phyloP scores from a whole-genome alignment of 208 protist species.

The Trichomonas gallinae region DNA sequence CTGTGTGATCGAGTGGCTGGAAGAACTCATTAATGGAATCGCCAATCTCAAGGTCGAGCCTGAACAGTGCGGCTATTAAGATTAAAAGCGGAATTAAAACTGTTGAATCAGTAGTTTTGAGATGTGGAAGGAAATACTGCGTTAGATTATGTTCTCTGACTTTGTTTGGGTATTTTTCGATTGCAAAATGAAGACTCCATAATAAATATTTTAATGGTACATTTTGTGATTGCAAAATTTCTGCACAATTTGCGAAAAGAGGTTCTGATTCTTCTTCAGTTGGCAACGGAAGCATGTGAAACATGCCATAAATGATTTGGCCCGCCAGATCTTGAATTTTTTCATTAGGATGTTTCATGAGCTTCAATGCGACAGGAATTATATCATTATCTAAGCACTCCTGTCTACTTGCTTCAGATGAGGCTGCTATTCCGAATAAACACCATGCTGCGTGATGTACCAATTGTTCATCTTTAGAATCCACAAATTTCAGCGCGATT shows the following conservation, averaged over 20 bases:
- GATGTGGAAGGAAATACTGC: background rate
- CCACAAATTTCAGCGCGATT: background rate
- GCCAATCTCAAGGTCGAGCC: background rate
- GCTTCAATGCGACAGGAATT: background rate
- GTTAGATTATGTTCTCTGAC: background rate
- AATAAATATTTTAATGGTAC: background rate
- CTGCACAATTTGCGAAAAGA: background rate
- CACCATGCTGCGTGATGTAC: background rate
- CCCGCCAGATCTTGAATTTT: background rate
- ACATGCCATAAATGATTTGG: slow-evolving; percentile 10
- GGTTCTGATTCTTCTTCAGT: background rate
- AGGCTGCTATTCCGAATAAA: background rate
- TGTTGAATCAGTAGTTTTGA: background rate
- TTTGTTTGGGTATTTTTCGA: background rate
- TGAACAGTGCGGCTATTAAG: background rate
- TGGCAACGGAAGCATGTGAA: background rate
- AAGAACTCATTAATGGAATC: background rate
- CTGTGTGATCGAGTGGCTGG: background rate
- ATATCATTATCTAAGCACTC: background rate
- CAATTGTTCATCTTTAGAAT: background rate
- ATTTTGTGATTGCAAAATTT: background rate
- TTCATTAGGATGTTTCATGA: background rate
- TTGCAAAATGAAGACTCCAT: background rate
- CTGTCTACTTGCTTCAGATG: background rate
- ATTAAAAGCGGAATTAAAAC: background rate